phyloP scores from a whole-genome alignment of 495 filamentous ascomycete species.

The Trichoderma parareesei region DNA sequence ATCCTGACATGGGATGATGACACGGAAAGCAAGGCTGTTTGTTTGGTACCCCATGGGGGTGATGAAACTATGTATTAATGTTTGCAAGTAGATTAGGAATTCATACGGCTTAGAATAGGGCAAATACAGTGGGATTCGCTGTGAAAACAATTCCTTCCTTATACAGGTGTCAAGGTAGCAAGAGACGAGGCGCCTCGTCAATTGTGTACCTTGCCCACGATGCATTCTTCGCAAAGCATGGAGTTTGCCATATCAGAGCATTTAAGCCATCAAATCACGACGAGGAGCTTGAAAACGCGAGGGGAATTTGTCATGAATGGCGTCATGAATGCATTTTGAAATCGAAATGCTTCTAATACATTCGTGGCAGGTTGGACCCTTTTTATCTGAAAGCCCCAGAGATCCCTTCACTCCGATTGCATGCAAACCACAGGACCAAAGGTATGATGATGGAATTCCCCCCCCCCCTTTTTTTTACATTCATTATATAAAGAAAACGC shows the following conservation, averaged over 20 bases:
- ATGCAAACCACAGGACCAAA: conserved; percentile 8
- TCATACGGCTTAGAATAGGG: background rate
- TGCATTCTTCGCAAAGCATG: background rate
- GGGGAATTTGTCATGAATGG: background rate
- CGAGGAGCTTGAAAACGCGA: background rate
- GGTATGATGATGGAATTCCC: conserved; percentile 10
- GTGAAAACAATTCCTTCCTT: too few species aligned
- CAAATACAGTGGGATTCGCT: background rate
- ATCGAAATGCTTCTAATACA: conserved; percentile 12
- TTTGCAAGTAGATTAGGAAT: conserved; percentile 4
- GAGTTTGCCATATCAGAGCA: background rate
- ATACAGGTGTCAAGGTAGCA: too few species aligned
- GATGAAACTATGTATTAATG: background rate
- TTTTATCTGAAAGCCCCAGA: conserved; percentile 5
- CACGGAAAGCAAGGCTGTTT: background rate
- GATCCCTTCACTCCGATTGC: conserved; percentile 11
- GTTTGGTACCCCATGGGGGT: background rate
- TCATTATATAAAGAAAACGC: conserved; percentile 30
- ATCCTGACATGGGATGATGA: background rate
- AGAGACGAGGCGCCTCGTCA: too few species aligned
- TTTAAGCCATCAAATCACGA: background rate
- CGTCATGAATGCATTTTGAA: conserved; percentile 13
- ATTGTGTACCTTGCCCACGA: too few species aligned
- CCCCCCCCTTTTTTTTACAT: background rate
- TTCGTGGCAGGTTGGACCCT: background rate